Evolutionary conservation across 2,329 filamentous ascomycete species (phyloP), one percentile per base, ranked within the genome.

Genomic region (Zymoseptoria pseudotritici): DNA sequence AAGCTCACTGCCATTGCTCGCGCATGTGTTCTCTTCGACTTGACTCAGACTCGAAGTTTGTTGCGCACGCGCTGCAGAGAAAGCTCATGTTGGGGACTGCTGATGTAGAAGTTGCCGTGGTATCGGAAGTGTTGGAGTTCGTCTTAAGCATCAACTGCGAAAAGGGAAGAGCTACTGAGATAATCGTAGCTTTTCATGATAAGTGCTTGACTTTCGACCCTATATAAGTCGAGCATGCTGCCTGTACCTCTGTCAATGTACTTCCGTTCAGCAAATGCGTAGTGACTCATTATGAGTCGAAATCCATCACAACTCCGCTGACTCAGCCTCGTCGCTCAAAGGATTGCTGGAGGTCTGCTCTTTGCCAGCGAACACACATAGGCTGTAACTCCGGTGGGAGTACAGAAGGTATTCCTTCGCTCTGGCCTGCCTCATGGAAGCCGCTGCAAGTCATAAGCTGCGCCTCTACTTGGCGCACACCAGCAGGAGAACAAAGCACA

Each of bases 1-100:
- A n/a, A 22, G 36, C 58, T 19, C 24, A 61, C 59, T 65, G 63
- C 63, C 63, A 64, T 58, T 54, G 36, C 46, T 50, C 55, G 17
- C 60, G 58, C 63, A 65, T 65, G 31, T 65, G 63, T 53, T 64
- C 58, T 49, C 63, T 57, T 19, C 63, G 55, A 10, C 55, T 11
- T 10, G 53, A 9, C 22, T 60, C 55, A 29, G 46, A 55, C 11
- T 51, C 36, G 54, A 65, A 65, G 19, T 46, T 54, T 42, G 58
- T 58, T 19, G 53, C 49, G 56, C 63, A 65, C 8, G 62, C 61
- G 55, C 63, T 65, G 62, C 52, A 53, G 52, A 53, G 52, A 31
- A 8, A 53, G 22, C 52, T 53, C 52, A 53, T 53, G 17, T 29
- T 53, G 22, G 13, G 26, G 17, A 31, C 17, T 9, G 19, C 19